A percentile compares a stretch with the other conserved stretches of the same genome.
phyloP scores from a whole-genome alignment of 176 grass and related monocot genomes.

The Pontederia crassipes region DNA sequence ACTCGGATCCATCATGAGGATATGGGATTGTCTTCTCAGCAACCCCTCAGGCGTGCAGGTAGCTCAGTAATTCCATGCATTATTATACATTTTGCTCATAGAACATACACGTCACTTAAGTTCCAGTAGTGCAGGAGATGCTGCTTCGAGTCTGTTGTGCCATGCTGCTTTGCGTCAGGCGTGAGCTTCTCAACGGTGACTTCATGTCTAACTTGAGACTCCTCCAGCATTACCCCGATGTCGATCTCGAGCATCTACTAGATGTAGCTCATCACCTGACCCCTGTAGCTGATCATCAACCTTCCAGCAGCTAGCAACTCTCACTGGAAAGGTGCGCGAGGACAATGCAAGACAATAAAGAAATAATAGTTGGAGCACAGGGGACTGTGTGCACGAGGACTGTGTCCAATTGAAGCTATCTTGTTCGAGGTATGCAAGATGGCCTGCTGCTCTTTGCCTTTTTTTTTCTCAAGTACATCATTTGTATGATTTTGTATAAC shows the following conservation, averaged over 20 bases:
- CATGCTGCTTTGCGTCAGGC: conserved; percentile 67
- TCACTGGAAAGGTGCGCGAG: too few relatives aligned
- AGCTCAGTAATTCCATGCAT: neutral
- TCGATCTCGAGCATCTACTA: conserved; percentile 63
- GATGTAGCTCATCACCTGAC: conserved; percentile 54
- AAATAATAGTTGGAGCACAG: too few relatives aligned
- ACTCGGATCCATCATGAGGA: conserved; percentile 53
- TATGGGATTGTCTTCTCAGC: conserved; percentile 89
- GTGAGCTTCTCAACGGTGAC: conserved; percentile 60
- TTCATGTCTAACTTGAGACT: conserved; percentile 82
- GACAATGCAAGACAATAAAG: neutral
- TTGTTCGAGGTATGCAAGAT: too few relatives aligned
- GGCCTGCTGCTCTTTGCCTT: too few relatives aligned
- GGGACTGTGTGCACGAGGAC: too few relatives aligned
- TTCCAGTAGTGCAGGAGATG: conserved; percentile 49
- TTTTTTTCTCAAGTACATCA: too few relatives aligned
- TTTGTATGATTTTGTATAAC: too few relatives aligned
- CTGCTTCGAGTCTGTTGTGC: conserved; percentile 83
- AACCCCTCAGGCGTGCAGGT: conserved; percentile 69
- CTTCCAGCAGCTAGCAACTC: neutral
- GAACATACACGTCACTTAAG: neutral
- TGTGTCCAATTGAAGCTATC: too few relatives aligned
- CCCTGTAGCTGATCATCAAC: neutral
- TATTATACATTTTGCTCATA: neutral
- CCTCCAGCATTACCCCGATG: conserved; percentile 73